Conservation (phyloP, 306 rosid species). For the Quercus aquifolioides region DNA sequence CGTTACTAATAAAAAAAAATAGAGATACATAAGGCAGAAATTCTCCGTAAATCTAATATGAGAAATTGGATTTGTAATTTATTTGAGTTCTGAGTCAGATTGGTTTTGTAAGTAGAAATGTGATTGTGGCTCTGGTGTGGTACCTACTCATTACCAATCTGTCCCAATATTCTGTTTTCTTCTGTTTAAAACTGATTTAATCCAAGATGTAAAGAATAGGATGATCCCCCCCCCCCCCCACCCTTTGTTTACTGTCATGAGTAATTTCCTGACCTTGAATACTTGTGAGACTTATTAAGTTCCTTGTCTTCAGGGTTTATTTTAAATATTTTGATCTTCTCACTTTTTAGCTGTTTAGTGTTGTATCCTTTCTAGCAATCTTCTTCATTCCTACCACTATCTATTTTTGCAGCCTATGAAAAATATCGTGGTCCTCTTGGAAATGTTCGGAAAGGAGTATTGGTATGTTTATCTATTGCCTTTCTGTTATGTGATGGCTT, state of each 20-base stretch:
- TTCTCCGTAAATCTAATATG: background rate
- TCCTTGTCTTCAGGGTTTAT: background rate
- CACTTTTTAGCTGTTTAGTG: background rate
- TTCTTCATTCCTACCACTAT: slow-evolving; percentile 8
- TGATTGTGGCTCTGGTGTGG: background rate
- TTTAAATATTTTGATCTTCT: background rate
- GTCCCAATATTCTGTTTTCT: background rate
- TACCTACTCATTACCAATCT: background rate
- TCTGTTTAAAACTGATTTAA: background rate
- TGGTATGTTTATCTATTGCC: slow-evolving; percentile 52
- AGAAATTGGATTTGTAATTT: background rate
- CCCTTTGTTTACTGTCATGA: background rate
- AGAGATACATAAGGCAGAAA: too few species aligned
- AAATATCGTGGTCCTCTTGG: slow-evolving; percentile 87
- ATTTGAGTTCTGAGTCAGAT: background rate
- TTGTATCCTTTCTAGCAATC: background rate
- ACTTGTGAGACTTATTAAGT: background rate
- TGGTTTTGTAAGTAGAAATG: background rate
- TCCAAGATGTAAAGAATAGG: background rate
- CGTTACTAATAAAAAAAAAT: too few species aligned
- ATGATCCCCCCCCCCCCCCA: rapidly evolving
- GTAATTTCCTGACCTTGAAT: background rate
- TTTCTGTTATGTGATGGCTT: slow-evolving; percentile 12
- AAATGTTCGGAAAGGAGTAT: slow-evolving; percentile 96
- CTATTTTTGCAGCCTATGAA: slow-evolving; percentile 65